A percentile compares a stretch with the other conserved stretches of the same genome.
These are phyloP conservation scores for Helichrysum umbraculigerum DNA, from an alignment of 129 eudicot genomes.

Conservation along the genomic window DNA sequence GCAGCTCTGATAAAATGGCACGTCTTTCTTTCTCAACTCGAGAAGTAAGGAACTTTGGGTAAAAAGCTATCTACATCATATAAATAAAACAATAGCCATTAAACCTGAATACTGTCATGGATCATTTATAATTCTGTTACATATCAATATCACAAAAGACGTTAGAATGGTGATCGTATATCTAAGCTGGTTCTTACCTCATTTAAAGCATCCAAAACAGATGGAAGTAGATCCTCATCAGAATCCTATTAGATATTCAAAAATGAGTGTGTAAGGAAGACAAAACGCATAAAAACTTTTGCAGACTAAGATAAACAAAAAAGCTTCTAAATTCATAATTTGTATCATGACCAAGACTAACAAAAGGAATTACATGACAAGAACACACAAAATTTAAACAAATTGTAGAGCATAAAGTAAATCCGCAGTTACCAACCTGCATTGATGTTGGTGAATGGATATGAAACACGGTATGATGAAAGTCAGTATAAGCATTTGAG, in stretches of 20 bases:
- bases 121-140: not conserved
- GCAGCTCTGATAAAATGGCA: slow-evolving; percentile 92
- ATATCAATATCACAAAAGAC: not conserved
- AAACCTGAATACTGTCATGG: not conserved
- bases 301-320: not conserved
- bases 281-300: not conserved
- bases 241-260: slow-evolving; percentile 52
- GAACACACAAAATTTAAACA: not conserved
- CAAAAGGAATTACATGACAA: not conserved
- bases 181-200: slow-evolving; percentile 59
- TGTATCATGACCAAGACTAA: not conserved
- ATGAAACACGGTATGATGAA: slow-evolving; percentile 97
- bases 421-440: slow-evolving; percentile 46
- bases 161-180: not conserved
- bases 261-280: not conserved
- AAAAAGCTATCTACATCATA: slow-evolving; percentile 77
- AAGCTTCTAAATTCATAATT: too few species aligned
- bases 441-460: slow-evolving; percentile 89
- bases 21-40: slow-evolving; percentile 99
- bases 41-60: slow-evolving; percentile 86
- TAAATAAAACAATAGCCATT: slow-evolving; percentile 12
- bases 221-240: slow-evolving; percentile 86
- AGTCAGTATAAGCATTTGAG: slow-evolving; percentile 98
- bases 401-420: slow-evolving; percentile 13
- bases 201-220: slow-evolving; percentile 87